Evolutionary conservation across 2,329 filamentous ascomycete genomes (phyloP).

Genomic region (Diaporthe sp.): DNA sequence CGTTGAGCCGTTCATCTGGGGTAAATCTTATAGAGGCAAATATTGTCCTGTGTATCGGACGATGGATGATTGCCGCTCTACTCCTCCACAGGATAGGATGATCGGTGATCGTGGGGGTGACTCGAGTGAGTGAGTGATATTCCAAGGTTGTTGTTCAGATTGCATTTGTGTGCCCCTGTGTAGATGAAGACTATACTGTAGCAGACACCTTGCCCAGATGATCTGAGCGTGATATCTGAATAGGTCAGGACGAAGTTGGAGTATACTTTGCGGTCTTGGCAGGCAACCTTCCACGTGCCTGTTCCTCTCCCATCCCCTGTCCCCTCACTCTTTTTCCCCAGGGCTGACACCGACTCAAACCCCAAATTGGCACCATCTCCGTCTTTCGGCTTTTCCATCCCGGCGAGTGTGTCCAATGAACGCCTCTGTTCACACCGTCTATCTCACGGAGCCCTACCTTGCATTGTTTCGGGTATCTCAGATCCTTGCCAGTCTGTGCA

Average conservation of each 20-base stretch:
- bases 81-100: slow-evolving; percentile 1
- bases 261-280: slow-evolving; percentile 23
- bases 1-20: not conserved
- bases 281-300: not conserved
- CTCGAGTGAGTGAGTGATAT: not conserved
- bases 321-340: not conserved
- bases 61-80: slow-evolving; percentile 1
- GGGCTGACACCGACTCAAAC: slow-evolving; percentile 1
- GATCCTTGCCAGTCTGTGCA: not conserved
- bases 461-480: not conserved
- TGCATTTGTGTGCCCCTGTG: not conserved
- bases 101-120: slow-evolving; percentile 15
- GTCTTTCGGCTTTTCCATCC: slow-evolving; percentile 19
- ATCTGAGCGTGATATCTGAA: slow-evolving; percentile 1
- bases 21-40: not conserved
- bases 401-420: not conserved
- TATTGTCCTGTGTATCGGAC: slow-evolving; percentile 3
- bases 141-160: not conserved
- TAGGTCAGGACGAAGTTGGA: not conserved
- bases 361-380: not conserved
- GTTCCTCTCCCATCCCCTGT: not conserved
- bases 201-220: not conserved
- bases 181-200: slow-evolving; percentile 20
- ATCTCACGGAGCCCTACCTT: not conserved
- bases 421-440: not conserved